These are phyloP conservation scores for Papilionanthe hybrid DNA, from an alignment of 116 monocot species.

Conservation along the genomic window DNA sequence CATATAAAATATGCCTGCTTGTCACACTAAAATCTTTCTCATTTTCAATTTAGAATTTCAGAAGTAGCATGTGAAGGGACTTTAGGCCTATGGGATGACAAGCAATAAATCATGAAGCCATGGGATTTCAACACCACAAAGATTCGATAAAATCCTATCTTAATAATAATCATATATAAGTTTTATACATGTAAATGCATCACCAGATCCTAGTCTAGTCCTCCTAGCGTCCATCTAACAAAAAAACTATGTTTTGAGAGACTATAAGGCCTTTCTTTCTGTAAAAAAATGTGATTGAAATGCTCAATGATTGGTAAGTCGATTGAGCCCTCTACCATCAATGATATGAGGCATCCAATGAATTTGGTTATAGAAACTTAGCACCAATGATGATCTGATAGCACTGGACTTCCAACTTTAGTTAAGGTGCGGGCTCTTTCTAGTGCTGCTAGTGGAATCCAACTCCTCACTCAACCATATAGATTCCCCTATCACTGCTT, in stretches of 20 bases:
- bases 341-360: neutral
- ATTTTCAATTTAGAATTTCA: neutral
- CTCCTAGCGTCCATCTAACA: neutral
- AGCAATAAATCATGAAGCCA: neutral
- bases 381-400: slow-evolving; percentile 3
- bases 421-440: neutral
- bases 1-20: neutral
- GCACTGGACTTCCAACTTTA: neutral
- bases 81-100: neutral
- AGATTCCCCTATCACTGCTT: neutral
- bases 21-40: neutral
- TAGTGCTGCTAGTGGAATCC: slow-evolving; percentile 1
- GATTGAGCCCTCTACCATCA: neutral
- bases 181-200: neutral
- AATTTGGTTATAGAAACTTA: neutral
- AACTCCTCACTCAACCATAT: neutral
- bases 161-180: neutral
- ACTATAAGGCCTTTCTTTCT: neutral
- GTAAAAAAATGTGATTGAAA: neutral
- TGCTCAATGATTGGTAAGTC: slow-evolving; percentile 1
- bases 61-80: neutral
- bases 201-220: neutral
- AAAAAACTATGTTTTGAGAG: neutral
- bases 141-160: neutral
- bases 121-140: neutral